These are phyloP conservation scores for Choiromyces venosus DNA, from an alignment of 495 filamentous ascomycete genomes.

Conservation along the genomic window DNA sequence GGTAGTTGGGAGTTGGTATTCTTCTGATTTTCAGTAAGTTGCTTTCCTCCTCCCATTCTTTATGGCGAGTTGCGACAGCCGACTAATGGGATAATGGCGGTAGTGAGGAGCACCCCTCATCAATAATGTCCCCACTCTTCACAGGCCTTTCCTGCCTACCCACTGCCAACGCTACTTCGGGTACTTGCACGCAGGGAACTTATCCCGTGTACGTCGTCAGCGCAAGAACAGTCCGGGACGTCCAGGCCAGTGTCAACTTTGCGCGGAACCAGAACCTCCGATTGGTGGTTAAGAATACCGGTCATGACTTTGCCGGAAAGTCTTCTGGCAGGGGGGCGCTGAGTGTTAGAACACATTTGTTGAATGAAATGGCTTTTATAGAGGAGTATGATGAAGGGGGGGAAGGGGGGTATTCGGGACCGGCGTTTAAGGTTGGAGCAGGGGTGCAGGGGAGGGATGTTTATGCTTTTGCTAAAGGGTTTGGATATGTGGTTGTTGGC, in stretches of 20 bases:
- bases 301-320: slow-evolving; percentile 61
- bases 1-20: slow-evolving; percentile 19
- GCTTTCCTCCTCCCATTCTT: too few species aligned
- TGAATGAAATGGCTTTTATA: slow-evolving; percentile 48
- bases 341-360: slow-evolving; percentile 59
- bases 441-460: slow-evolving; percentile 53
- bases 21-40: slow-evolving; percentile 32
- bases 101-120: slow-evolving; percentile 43
- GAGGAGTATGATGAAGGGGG: slow-evolving; percentile 11
- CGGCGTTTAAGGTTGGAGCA: slow-evolving; percentile 55
- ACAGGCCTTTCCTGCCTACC: slow-evolving; percentile 46
- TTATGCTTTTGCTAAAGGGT: slow-evolving; percentile 47
- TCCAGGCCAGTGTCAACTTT: slow-evolving; percentile 58
- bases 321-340: slow-evolving; percentile 50
- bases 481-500: slow-evolving; percentile 52
- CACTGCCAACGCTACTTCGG: slow-evolving; percentile 39
- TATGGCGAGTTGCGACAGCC: neutral
- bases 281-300: slow-evolving; percentile 65
- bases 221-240: slow-evolving; percentile 52
- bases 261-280: slow-evolving; percentile 55
- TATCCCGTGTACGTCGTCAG: slow-evolving; percentile 59
- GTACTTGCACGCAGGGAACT: slow-evolving; percentile 52
- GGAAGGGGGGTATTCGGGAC: slow-evolving; percentile 45
- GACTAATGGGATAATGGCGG: neutral
- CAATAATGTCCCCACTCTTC: slow-evolving; percentile 49